Evolutionary conservation across 805 yeast species (phyloP).

Genomic region (Candida sithepensis): DNA sequence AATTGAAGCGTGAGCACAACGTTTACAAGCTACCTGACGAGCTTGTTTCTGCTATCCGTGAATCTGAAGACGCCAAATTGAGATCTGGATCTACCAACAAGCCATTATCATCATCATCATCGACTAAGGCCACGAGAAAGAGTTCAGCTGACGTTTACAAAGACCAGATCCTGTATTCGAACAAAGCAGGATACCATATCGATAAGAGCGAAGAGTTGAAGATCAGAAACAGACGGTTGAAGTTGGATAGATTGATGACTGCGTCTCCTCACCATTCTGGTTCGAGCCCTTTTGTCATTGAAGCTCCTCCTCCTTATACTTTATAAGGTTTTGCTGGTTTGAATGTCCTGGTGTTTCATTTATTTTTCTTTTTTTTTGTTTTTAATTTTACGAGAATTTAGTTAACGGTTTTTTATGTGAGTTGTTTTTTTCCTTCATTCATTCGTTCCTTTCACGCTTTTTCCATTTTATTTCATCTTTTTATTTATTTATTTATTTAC

Average conservation of each 20-base stretch:
- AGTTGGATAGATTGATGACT: slow-evolving; percentile 25
- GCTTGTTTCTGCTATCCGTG: slow-evolving; percentile 1
- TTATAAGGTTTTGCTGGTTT: slow-evolving; percentile 1
- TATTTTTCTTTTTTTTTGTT: not conserved
- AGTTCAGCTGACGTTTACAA: not conserved
- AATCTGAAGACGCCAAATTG: not conserved
- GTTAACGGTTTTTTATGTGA: too few relatives aligned
- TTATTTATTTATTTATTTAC: too few relatives aligned
- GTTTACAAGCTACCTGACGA: slow-evolving; percentile 3
- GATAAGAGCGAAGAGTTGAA: slow-evolving; percentile 23
- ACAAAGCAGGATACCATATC: slow-evolving; percentile 16
- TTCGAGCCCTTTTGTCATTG: slow-evolving; percentile 9
- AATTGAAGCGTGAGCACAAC: not conserved
- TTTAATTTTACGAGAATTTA: too few relatives aligned
- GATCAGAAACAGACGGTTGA: slow-evolving; percentile 24
- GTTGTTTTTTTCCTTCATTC: not conserved
- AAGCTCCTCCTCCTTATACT: slow-evolving; percentile 26
- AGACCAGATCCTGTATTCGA: not conserved
- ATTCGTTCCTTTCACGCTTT: not conserved
- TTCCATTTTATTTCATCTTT: too few relatives aligned
- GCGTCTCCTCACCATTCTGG: slow-evolving; percentile 6
- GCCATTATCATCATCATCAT: too few relatives aligned
- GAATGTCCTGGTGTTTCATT: too few relatives aligned
- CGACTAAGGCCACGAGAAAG: too few relatives aligned
- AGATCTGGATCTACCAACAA: too few relatives aligned